These are phyloP conservation scores for Blastobotrys mokoenaii DNA, from an alignment of 805 yeast species.

Conservation along the genomic window DNA sequence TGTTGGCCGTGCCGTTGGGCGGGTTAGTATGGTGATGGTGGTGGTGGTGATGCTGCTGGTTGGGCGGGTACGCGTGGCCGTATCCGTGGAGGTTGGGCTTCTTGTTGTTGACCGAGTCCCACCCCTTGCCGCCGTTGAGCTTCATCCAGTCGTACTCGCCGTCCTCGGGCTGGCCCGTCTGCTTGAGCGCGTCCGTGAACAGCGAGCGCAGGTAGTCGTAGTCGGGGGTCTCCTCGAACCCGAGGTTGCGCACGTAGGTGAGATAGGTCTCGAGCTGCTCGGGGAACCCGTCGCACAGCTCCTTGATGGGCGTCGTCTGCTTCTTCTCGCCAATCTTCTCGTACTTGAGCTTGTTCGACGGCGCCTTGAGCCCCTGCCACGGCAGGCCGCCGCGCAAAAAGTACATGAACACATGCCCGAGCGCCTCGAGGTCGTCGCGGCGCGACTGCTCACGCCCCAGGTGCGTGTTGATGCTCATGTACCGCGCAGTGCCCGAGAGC, in stretches of 20 bases:
- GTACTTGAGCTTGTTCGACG: constrained; percentile 95
- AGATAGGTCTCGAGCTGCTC: constrained; percentile 89
- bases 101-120: constrained; percentile 89
- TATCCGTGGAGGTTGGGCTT: constrained; percentile 94
- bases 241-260: constrained; percentile 77
- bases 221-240: constrained; percentile 91
- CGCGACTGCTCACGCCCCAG: constrained; percentile 94
- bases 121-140: constrained; percentile 88
- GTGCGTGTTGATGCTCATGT: constrained; percentile 92
- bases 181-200: constrained; percentile 68
- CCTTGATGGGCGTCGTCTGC: constrained; percentile 78
- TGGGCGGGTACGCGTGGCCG: constrained; percentile 87
- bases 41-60: no score
- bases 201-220: constrained; percentile 77
- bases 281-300: constrained; percentile 82
- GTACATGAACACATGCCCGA: constrained; percentile 89
- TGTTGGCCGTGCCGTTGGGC: no score
- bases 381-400: constrained; percentile 94
- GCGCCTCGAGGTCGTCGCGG: constrained; percentile 90
- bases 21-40: no score
- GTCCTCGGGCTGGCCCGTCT: constrained; percentile 64
- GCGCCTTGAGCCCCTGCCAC: constrained; percentile 98
- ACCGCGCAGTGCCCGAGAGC: constrained; percentile 95
- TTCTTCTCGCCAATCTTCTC: constrained; percentile 96
- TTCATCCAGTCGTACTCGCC: constrained; percentile 98